These are phyloP conservation scores for Pneumocystis canis DNA, from an alignment of 1,139 yeast species.

Conservation along the genomic window DNA sequence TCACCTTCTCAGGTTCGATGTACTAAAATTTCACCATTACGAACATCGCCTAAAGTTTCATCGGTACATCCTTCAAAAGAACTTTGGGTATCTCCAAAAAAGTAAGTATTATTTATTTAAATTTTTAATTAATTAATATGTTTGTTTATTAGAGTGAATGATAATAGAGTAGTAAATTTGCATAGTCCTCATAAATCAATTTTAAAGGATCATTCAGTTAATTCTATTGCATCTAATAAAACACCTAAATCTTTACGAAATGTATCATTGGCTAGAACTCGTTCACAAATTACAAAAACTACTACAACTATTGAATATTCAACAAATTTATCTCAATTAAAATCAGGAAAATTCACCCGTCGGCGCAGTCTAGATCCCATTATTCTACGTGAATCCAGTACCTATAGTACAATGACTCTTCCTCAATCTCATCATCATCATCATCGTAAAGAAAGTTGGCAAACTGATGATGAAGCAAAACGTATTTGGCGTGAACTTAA, in stretches of 20 bases:
- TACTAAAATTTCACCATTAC: not conserved
- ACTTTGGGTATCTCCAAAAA: not conserved
- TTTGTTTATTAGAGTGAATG: not conserved
- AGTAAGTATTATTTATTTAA: not conserved
- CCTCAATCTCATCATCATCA: not conserved
- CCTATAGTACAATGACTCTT: not conserved
- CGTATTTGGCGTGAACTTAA: not conserved
- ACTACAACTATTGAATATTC: not conserved
- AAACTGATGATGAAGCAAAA: not conserved
- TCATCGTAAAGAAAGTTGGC: not conserved
- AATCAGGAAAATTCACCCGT: not conserved
- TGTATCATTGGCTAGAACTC: not conserved
- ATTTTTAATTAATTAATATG: not conserved
- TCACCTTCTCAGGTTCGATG: not conserved
- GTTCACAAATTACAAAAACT: not conserved
- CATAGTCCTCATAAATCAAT: not conserved
- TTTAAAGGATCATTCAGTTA: not conserved
- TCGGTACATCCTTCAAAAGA: not conserved
- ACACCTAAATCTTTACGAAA: not conserved
- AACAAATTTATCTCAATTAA: not conserved
- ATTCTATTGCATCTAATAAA: not conserved
- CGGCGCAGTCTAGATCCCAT: not conserved
- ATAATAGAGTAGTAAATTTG: not conserved
- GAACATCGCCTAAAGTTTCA: not conserved
- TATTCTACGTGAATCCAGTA: not conserved